Evolutionary conservation across 805 yeast species (phyloP).

Genomic region (Yarrowia porcina): DNA sequence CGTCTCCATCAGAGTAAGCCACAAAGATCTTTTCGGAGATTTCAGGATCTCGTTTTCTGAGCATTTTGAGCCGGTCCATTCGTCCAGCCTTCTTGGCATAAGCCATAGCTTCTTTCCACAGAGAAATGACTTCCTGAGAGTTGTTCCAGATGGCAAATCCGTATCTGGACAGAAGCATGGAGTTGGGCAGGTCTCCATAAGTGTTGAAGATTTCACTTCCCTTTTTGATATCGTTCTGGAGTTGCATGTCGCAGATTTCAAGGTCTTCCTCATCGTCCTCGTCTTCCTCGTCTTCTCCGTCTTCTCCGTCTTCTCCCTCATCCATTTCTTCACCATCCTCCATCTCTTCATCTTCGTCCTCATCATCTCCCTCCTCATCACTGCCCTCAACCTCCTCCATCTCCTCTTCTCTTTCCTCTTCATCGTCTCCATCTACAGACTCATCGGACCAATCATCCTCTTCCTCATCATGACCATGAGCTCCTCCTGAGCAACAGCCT

Average conservation of each 20-base stretch:
- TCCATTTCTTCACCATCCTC: conserved; percentile 30
- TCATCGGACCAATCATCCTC: conserved; percentile 2
- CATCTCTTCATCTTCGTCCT: conserved; percentile 27
- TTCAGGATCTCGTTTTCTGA: conserved; percentile 41
- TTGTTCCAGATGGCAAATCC: conserved; percentile 67
- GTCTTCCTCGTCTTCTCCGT: conserved; percentile 33
- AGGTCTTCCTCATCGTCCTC: conserved; percentile 35
- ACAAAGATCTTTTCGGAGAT: conserved; percentile 30
- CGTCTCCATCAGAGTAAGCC: conserved; percentile 27
- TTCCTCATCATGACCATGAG: conserved; percentile 29
- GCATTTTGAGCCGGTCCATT: conserved; percentile 43
- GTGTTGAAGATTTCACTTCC: conserved; percentile 74
- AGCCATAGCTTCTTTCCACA: conserved; percentile 51
- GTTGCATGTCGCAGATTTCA: conserved; percentile 64
- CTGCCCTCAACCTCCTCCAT: background rate
- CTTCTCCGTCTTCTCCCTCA: conserved; percentile 36
- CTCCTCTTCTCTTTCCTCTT: background rate
- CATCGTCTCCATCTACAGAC: background rate
- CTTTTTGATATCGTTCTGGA: conserved; percentile 42
- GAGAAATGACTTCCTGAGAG: conserved; percentile 53
- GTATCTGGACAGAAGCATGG: conserved; percentile 66
- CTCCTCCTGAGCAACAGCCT: conserved; percentile 28
- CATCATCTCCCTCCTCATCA: conserved; percentile 1
- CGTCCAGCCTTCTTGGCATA: conserved; percentile 37
- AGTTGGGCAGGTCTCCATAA: conserved; percentile 71